Evolutionary conservation across 352 stramenopile species (phyloP).

Genomic region (Phytophthora kernoviae): DNA sequence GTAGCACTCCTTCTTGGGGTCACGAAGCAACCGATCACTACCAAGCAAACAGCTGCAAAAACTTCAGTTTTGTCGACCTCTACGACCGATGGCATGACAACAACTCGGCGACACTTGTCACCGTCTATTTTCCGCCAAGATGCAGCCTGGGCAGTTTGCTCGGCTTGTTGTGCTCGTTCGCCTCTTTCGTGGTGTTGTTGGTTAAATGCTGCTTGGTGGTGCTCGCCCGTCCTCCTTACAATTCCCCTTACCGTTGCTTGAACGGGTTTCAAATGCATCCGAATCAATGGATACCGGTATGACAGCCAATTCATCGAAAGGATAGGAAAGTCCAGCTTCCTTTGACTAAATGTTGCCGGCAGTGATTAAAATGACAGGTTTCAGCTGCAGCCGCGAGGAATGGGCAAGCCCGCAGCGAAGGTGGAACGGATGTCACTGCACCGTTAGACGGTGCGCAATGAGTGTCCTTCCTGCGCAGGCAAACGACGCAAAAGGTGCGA

Average conservation of each 20-base stretch:
- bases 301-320: neutral
- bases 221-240: neutral
- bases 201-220: neutral
- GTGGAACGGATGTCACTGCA: neutral
- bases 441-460: neutral
- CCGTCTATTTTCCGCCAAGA: neutral
- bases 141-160: neutral
- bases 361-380: conserved; percentile 3
- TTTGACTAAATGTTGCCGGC: neutral
- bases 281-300: neutral
- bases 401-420: neutral
- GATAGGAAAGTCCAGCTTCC: too few relatives aligned
- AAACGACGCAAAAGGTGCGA: neutral
- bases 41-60: neutral
- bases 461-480: too few relatives aligned
- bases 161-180: neutral
- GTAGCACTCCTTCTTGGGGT: too few relatives aligned
- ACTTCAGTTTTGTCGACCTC: neutral
- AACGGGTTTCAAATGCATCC: neutral
- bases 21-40: too few relatives aligned
- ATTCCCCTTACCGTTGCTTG: neutral
- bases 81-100: neutral
- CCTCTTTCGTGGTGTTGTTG: neutral
- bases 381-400: neutral
- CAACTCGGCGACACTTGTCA: neutral